Evolutionary conservation across 257 asterid species (phyloP), one percentile per base, ranked within the genome.

Genomic region (Mentha longifolia): DNA sequence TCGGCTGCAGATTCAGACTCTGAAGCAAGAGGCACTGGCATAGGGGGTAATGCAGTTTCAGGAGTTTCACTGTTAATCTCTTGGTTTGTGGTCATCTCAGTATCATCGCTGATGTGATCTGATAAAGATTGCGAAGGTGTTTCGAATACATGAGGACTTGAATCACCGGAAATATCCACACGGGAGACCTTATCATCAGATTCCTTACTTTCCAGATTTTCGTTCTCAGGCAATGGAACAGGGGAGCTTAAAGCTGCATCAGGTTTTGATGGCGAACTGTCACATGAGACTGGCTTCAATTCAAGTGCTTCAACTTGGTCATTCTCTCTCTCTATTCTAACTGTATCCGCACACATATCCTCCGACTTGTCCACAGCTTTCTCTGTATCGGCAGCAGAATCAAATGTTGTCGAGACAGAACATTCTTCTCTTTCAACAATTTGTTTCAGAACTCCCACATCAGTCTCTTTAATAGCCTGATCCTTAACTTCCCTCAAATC

Each of bases 101-200:
- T 12, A 17, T 56, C 57, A 5, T 14, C 22, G 50, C 54, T 49
- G 55, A 42, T 20, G 43, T 20, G 63, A 45, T 35, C 67, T 22
- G 70, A 10, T 28, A 59, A n/a, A 35, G 43, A 70, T 45, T 9
- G 51, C 50, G 71, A 51, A 39, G 61, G 61, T n/a, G 31, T 16
- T 71, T 28, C 72, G 20, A 66, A 30, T 58, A 60, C 55, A 64
- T 60, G 71, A 11, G 69, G 67, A 63, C 30, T 50, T 58, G 82
- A 61, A 78, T 55, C 65, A 60, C 52, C 51, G 42, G 79, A 71
- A 50, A 19, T 14, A 65, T 56, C 61, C 16, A 33, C 67, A 52
- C 2, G 28, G 37, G 62, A 46, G 43, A 68, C 39, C 19, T 39
- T 19, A 30, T 37, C 35, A 60, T 37, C 74, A 39, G 19, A 39